Conservation (phyloP, 768 basidiomycete species). For the Lentinula guzmanii region DNA sequence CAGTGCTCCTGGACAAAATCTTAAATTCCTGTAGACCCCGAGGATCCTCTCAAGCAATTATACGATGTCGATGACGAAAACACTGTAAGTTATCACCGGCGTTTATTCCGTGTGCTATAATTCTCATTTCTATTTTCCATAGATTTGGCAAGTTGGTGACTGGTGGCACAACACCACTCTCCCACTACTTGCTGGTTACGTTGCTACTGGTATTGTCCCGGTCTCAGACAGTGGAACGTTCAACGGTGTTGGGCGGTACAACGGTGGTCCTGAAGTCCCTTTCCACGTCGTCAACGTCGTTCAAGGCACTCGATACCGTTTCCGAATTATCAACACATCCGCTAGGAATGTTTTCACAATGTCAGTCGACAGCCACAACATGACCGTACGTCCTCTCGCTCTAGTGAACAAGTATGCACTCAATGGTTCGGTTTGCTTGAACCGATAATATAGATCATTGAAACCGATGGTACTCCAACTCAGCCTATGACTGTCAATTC, state of each 20-base stretch:
- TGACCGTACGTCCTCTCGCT: conserved; percentile 21
- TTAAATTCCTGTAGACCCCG: conserved; percentile 15
- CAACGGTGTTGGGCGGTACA: conserved; percentile 38
- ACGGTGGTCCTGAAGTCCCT: conserved; percentile 26
- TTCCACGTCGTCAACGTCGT: conserved; percentile 35
- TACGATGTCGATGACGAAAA: conserved; percentile 40
- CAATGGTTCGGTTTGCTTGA: background rate
- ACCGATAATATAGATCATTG: conserved; percentile 21
- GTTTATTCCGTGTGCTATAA: background rate
- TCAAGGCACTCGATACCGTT: conserved; percentile 29
- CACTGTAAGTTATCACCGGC: background rate
- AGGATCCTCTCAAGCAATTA: conserved; percentile 33
- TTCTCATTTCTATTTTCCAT: background rate
- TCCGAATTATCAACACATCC: conserved; percentile 44
- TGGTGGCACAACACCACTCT: conserved; percentile 20
- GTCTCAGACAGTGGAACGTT: conserved; percentile 35
- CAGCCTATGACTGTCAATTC: background rate
- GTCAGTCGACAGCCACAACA: conserved; percentile 30
- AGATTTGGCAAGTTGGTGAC: conserved; percentile 4
- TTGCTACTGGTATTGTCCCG: conserved; percentile 20
- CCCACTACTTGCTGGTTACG: conserved; percentile 19
- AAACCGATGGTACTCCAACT: conserved; percentile 32
- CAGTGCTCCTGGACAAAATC: background rate
- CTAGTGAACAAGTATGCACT: conserved; percentile 11
- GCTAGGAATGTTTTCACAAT: conserved; percentile 28